phyloP scores from a whole-genome alignment of 225 moss, liverwort and hornwort species.

The Sphagnum contortum region DNA sequence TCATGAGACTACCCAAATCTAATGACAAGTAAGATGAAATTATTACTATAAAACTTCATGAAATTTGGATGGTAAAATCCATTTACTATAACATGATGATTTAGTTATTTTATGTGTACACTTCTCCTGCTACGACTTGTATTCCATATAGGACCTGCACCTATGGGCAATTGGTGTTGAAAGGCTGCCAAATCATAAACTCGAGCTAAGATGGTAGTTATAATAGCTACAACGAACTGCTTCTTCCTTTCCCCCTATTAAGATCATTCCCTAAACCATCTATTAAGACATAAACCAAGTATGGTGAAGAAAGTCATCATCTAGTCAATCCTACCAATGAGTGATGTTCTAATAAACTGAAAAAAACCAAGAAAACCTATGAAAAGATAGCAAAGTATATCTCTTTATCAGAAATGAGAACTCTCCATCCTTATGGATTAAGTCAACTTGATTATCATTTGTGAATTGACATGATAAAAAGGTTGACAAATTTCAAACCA shows the following conservation, averaged over 20 bases:
- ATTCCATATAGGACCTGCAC: constrained; percentile 46
- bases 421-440: too few relatives aligned
- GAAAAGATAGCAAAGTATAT: not conserved
- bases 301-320: not conserved
- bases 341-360: too few relatives aligned
- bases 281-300: not conserved
- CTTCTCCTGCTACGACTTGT: constrained; percentile 82
- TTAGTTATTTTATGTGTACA: constrained; percentile 71
- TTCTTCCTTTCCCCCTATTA: constrained; percentile 89
- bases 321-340: not conserved
- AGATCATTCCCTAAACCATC: not conserved
- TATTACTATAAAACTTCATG: too few relatives aligned
- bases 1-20: too few relatives aligned
- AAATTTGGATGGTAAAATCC: too few relatives aligned
- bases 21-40: too few relatives aligned
- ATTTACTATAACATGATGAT: too few relatives aligned
- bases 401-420: too few relatives aligned
- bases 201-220: constrained; percentile 70
- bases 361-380: not conserved
- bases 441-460: too few relatives aligned
- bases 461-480: too few relatives aligned
- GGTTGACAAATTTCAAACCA: not conserved
- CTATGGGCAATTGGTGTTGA: constrained; percentile 65
- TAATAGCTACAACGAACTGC: constrained; percentile 92
- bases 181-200: constrained; percentile 89